Base-by-base conservation (phyloP, 129 eudicot genomes). In the Apium graveolens region DNA sequence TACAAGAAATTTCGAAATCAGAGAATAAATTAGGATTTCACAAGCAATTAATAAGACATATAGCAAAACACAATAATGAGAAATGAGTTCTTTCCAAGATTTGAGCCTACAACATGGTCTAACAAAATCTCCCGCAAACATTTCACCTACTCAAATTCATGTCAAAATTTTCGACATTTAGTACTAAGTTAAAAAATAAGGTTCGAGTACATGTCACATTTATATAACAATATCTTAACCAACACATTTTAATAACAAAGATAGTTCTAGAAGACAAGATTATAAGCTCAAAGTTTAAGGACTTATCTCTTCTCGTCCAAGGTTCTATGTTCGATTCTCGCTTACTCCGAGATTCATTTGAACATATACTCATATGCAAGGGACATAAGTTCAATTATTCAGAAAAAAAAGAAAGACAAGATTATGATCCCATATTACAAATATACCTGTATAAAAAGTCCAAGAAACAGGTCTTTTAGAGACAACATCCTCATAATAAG, bases 381-480 rank as follows among this genome's bases (percentile, higher is more conserved):
- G n/a, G n/a, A n/a, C n/a, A n/a, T n/a, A 34, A 18, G 4, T 1
- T 1, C 2, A 35, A 1, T 35, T 35, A 35, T 35, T 35, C 4
- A 1, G 1, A n/a, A n/a, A n/a, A n/a, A n/a, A n/a, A n/a, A n/a
- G n/a, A n/a, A n/a, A n/a, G n/a, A n/a, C n/a, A n/a, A n/a, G n/a
- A n/a, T n/a, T n/a, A n/a, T n/a, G n/a, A n/a, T n/a, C n/a, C n/a
- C 53, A 45, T 45, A 45, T 5, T 16, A 48, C 17, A 3, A 18
- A 27, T 1, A 35, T 63, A 85, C 91, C 91, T 10, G 75, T 76
- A 43, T 26, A 86, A 80, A 86, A 89, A 65, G 73, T 60, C 90
- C 90, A 86, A 14, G 45, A 81, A 78, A 89, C 93, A 53, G 90
- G 93, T 44, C 85, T 80, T 63, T 82, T 84, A 37, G 93, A 80